Base-by-base conservation (phyloP, 1,284 basidiomycete genomes). In the Puccinia hordei region DNA sequence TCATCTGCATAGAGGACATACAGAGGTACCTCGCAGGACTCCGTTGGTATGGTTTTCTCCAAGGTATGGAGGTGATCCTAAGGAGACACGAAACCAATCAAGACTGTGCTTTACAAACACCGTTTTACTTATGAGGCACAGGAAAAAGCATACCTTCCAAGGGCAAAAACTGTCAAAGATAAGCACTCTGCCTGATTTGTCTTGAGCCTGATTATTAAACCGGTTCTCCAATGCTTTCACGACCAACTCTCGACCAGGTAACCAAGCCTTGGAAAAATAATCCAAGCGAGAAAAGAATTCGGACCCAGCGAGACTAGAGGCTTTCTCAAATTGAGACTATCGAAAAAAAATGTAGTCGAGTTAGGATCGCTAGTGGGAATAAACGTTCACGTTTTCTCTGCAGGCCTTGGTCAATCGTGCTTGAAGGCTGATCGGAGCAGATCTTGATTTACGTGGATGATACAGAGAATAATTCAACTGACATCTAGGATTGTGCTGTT, bases 191-290 rank as follows among this genome's bases (percentile, higher is more conserved):
- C 94, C 93, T 69, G 88, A 90, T 1, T 91, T 86, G 85, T 84
- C 83, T 10, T 81, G 82, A 13, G 81, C 83, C 8, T 95, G 91
- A 46, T 91, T 87, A 30, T 88, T 86, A 80, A 89, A 89, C 82
- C 94, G 90, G 63, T 86, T 83, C 35, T 89, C 86, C 72, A 99
- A 87, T 0, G 91, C 92, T 4, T 87, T 87, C 46, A 90, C 85
- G 69, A 99, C 92, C 51, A 97, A 87, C 84, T 93, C 91, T 68
- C 95, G 89, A 5, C 94, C 97, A 51, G 96, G 95, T 57, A 98
- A 87, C 96, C 96, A 99, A 10, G 93, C 91, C 65, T 92, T 90
- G 78, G 90, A 89, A 83, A 94, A 93, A 87, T 94, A 95, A 84
- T 92, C 89, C 38, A 99, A 87, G 79, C 92, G 89, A 13, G 88